Conservation (phyloP, 1,139 yeast genomes). For the Schwanniomyces etchellsii region DNA sequence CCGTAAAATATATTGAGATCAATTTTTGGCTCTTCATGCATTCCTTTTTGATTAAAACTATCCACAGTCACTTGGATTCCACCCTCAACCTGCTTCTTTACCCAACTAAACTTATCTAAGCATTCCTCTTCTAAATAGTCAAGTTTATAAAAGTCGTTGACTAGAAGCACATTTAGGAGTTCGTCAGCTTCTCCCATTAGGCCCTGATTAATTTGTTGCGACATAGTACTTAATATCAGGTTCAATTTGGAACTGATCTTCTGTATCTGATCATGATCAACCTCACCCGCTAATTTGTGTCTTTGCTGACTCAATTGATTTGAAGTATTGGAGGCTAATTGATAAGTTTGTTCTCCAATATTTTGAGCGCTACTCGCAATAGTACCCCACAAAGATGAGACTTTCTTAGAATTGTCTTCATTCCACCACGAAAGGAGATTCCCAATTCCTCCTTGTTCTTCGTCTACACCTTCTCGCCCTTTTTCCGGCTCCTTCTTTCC, state of each 20-base stretch:
- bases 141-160: constrained; percentile 77
- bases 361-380: constrained; percentile 41
- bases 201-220: constrained; percentile 48
- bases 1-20: constrained; percentile 73
- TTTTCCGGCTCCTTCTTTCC: constrained; percentile 3
- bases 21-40: constrained; percentile 15
- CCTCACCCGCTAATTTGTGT: constrained; percentile 28
- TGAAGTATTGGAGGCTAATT: constrained; percentile 38
- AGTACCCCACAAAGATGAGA: constrained; percentile 64
- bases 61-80: constrained; percentile 60
- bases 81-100: constrained; percentile 92
- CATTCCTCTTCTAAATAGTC: constrained; percentile 60
- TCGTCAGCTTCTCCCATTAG: constrained; percentile 66
- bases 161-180: constrained; percentile 41
- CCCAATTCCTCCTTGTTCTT: constrained; percentile 26
- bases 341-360: constrained; percentile 37
- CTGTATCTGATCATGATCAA: constrained; percentile 23
- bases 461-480: constrained; percentile 4
- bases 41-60: constrained; percentile 42
- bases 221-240: constrained; percentile 30
- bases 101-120: constrained; percentile 66
- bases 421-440: constrained; percentile 81
- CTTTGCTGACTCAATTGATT: constrained; percentile 39
- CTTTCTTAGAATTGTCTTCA: constrained; percentile 68
- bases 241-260: constrained; percentile 30